Base-by-base conservation (phyloP, 768 basidiomycete species). In the Crucibulum laeve region DNA sequence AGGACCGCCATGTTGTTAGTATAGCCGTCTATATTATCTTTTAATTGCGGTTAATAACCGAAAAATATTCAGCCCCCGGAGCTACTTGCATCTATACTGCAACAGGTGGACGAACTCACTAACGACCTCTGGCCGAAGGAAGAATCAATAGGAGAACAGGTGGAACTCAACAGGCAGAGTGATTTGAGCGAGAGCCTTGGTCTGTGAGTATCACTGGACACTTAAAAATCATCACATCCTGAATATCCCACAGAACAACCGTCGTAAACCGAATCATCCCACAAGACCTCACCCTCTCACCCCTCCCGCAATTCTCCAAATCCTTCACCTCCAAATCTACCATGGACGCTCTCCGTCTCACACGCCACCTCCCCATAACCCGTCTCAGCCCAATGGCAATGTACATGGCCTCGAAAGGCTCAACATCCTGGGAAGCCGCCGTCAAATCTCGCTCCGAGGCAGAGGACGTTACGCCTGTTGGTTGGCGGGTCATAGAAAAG, bases 391-490 rank as follows among this genome's bases (percentile, higher is more conserved):
- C 88, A 2, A 70, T 91, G 57, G 71, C 82, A n/a, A 68, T 79
- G 44, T 81, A 85, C 50, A 55, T 87, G 32, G 70, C 79, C 4
- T 79, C 83, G 0, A 87, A 84, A 60, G 87, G 87, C 1, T 82
- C 84, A 4, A 75, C 77, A 15, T 79, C 85, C 17, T 91, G 89
- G 89, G 84, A 89, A 56, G 70, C 70, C 4, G 74, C 82, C 14
- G 64, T 88, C 0, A 86, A 79, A 58, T 64, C 76, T 2, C 67
- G 65, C 37, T 70, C 73, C 23, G 77, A 76, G 8, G 45, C 67
- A 19, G 82, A 87, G 17, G 83, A 84, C 51, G 59, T 71, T 28
- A 49, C 80, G 5, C 86, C 81, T n/a, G 61, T 71, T 13, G 88
- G 87, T 4, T 87, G 87, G 88, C 70, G 81, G 47, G 75, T 87